These are phyloP conservation scores for Solanum sejunctum DNA, from an alignment of 257 asterid species.

Conservation along the genomic window DNA sequence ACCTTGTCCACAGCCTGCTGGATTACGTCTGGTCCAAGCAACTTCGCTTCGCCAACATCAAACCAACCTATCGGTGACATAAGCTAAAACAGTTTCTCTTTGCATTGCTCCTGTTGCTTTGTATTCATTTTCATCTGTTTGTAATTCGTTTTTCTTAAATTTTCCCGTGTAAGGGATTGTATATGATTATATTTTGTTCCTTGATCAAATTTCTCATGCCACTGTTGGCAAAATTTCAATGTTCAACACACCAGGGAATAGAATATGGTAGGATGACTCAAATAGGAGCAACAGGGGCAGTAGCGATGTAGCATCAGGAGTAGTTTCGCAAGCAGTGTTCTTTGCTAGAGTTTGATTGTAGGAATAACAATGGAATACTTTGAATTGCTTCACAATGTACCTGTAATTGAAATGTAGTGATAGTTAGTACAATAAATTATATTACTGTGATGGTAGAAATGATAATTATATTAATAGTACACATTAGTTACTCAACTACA, in stretches of 20 bases:
- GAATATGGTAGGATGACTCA: neutral
- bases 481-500: too few species aligned
- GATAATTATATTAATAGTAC: too few species aligned
- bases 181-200: neutral
- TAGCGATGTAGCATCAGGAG: neutral
- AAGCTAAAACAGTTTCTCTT: constrained; percentile 10
- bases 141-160: neutral
- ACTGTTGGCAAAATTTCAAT: neutral
- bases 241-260: neutral
- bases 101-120: neutral
- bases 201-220: neutral
- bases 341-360: neutral
- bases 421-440: too few species aligned
- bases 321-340: neutral
- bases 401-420: too few species aligned
- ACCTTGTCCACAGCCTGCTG: too few species aligned
- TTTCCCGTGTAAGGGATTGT: neutral
- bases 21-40: too few species aligned
- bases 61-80: too few species aligned
- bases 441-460: too few species aligned
- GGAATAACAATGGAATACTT: neutral
- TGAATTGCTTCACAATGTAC: too few species aligned
- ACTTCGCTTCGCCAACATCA: too few species aligned
- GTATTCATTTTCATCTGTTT: neutral
- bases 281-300: neutral